Percentiles rank a stretch among this genome's conserved stretches.
Conservation (phyloP, 441 rosid genomes). For the Arabidopsis lyrata region DNA sequence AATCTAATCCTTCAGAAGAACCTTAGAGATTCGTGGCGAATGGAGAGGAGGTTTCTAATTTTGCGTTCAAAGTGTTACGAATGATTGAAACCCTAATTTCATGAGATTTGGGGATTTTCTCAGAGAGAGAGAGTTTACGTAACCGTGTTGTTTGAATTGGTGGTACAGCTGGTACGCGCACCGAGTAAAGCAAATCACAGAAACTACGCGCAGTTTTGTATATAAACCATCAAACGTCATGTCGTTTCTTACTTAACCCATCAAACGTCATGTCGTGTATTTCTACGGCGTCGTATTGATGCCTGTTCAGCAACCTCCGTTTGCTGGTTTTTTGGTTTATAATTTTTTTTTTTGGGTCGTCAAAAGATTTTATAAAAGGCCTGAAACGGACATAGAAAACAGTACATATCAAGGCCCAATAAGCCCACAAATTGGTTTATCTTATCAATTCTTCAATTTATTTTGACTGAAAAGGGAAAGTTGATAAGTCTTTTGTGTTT, state of each 20-base stretch:
- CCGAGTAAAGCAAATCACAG: background rate
- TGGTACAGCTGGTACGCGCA: conserved; percentile 8
- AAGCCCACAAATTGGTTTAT: background rate
- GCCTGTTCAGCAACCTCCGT: background rate
- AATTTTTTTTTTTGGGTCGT: no score
- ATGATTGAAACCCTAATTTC: conserved; percentile 39
- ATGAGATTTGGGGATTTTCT: conserved; percentile 39
- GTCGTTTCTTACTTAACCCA: background rate
- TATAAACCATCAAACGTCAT: conserved; percentile 2
- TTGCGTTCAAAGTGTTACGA: background rate
- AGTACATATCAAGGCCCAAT: no score
- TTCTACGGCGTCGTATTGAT: background rate
- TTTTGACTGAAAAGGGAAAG: background rate
- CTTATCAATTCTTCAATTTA: background rate
- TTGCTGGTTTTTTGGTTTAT: background rate
- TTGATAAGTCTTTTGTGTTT: background rate
- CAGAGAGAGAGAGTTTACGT: background rate
- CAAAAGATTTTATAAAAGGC: no score
- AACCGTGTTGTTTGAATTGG: conserved; percentile 38
- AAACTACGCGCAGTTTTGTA: conserved; percentile 26
- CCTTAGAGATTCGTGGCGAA: background rate
- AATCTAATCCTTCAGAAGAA: background rate
- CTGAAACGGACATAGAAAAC: no score
- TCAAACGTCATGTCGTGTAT: background rate
- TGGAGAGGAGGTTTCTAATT: conserved; percentile 15